Evolutionary conservation across 2,329 filamentous ascomycete species (phyloP).

Genomic region (Calonectria fujianensis): DNA sequence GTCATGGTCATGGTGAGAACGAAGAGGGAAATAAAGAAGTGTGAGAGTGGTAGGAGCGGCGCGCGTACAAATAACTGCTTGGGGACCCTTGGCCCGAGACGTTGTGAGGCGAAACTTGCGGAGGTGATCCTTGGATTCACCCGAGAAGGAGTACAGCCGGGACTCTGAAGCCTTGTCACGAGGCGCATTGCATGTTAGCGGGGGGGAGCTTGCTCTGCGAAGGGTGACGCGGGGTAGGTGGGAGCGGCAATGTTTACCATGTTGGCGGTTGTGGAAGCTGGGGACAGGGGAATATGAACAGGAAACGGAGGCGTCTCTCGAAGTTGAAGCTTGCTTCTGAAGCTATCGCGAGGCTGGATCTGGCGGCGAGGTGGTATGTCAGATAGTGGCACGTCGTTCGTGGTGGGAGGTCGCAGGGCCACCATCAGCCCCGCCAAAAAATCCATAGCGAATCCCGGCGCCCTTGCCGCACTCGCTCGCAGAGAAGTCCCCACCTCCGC

Average conservation of each 20-base stretch:
- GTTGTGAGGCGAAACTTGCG: conserved; percentile 96
- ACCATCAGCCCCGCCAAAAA: conserved; percentile 35
- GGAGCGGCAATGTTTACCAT: conserved; percentile 43
- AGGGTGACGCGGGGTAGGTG: neutral
- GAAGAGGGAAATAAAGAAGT: neutral
- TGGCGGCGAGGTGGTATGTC: conserved; percentile 23
- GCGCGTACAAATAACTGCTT: conserved; percentile 94
- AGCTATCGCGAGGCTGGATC: conserved; percentile 42
- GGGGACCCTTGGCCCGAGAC: conserved; percentile 88
- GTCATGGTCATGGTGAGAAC: neutral
- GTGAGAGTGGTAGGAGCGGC: conserved; percentile 52
- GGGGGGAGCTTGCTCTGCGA: conserved; percentile 7
- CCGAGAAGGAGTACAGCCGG: conserved; percentile 93
- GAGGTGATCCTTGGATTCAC: conserved; percentile 90
- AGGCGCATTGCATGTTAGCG: conserved; percentile 42
- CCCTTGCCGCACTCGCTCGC: conserved; percentile 18
- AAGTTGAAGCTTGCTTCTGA: conserved; percentile 34
- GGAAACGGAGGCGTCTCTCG: neutral
- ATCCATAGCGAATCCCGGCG: conserved; percentile 15
- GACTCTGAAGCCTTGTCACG: conserved; percentile 80
- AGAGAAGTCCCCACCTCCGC: conserved; percentile 37
- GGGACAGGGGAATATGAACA: neutral
- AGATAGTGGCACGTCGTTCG: conserved; percentile 25
- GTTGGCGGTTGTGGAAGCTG: conserved; percentile 14
- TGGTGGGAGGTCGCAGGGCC: conserved; percentile 28